A percentile compares a stretch with the other conserved stretches of the same genome.
phyloP scores from a whole-genome alignment of 1,284 basidiomycete species.

The Mycena sp. region DNA sequence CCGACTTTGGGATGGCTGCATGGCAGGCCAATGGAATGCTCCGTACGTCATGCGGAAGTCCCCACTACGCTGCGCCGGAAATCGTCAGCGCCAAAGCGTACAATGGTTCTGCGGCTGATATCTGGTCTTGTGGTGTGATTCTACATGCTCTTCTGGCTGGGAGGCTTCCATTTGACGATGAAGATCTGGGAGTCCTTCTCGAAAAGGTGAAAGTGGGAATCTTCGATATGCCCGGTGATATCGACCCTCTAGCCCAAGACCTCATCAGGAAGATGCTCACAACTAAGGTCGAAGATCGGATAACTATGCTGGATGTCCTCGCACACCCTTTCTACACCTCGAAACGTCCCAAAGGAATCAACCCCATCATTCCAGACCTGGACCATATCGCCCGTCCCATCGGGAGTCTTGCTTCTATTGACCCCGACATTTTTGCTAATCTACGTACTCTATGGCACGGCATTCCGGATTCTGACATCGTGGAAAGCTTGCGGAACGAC shows the following conservation, averaged over 20 bases:
- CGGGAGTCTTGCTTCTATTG: conserved; percentile 70
- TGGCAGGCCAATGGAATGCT: conserved; percentile 84
- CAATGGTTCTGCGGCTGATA: conserved; percentile 90
- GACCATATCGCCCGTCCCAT: conserved; percentile 77
- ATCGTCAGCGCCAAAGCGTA: conserved; percentile 89
- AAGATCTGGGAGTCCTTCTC: conserved; percentile 79
- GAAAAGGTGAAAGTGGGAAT: conserved; percentile 87
- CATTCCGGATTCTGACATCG: conserved; percentile 75
- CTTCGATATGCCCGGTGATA: conserved; percentile 86
- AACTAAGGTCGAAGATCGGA: conserved; percentile 83
- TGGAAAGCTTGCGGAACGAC: conserved; percentile 67
- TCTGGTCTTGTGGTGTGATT: conserved; percentile 99
- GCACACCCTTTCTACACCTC: conserved; percentile 90
- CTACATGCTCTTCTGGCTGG: conserved; percentile 94
- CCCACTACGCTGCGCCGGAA: conserved; percentile 98
- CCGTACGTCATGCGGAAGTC: conserved; percentile 93
- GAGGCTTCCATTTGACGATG: conserved; percentile 93
- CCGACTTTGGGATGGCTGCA: conserved; percentile 99
- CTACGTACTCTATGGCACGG: conserved; percentile 92
- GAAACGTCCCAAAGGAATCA: conserved; percentile 59
- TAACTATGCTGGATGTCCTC: conserved; percentile 90
- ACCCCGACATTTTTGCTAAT: conserved; percentile 91
- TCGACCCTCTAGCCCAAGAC: conserved; percentile 83
- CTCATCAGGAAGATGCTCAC: conserved; percentile 90
- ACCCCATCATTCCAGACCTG: conserved; percentile 69